Base-by-base conservation (phyloP, 495 filamentous ascomycete genomes). In the Platismatia glauca region DNA sequence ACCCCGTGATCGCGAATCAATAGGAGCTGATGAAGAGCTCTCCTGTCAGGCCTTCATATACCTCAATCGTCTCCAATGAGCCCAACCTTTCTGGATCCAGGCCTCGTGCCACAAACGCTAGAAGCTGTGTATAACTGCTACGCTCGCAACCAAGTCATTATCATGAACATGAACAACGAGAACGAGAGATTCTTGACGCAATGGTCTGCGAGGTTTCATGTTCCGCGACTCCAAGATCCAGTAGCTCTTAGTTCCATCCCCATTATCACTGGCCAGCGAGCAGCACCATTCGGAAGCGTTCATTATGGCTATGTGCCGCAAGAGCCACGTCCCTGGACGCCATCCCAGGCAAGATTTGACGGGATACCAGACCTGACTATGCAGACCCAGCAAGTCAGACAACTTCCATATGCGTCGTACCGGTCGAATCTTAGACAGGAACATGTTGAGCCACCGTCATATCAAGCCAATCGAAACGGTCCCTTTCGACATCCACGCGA, bases 81-180 rank as follows among this genome's bases (percentile, higher is more conserved):
- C 50, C 64, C 64, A 6, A 43, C 59, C n/a, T 59, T 63, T 15
- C 60, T 66, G 16, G 64, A 66, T 27, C 64, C 64, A 34, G 57
- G 31, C 20, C 64, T 66, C 27, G 44, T 63, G 7, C 55, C 43
- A 33, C 52, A 46, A 18, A 62, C 64, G 2, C 24, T 66, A 20
- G 41, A 66, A 12, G 39, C 64, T n/a, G 27, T 59, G 24, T 41
- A 58, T 16, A 50, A 31, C 2, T 35, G 34, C 20, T 66, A 66
- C 48, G n/a, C 46, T 46, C 22, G 52, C 20, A 63, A 59, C 22
- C 43, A 62, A 38, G 55, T 43, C 6, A 29, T 50, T 7, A 58
- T 66, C 6, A 31, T 39, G 41, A 43, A 50, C 34, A 55, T 53
- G 59, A 16, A 53, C 12, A 37, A 63, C 7, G 60, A 58, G 20